Conservation (phyloP, 2,329 filamentous ascomycete species). For the Fusarium luffae region DNA sequence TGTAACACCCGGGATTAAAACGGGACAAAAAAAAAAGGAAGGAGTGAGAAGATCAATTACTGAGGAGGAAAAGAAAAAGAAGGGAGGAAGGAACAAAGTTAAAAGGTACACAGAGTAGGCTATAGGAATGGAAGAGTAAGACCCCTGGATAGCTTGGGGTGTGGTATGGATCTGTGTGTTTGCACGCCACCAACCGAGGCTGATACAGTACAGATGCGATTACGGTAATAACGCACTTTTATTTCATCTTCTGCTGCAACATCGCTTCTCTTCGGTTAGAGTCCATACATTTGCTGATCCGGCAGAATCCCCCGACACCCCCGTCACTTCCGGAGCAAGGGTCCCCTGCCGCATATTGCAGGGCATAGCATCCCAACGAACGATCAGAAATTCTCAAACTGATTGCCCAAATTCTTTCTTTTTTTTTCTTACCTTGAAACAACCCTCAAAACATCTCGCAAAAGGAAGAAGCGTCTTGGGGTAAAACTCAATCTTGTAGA, state of each 20-base stretch:
- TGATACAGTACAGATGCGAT: not conserved
- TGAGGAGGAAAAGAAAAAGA: not conserved
- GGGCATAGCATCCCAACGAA: not conserved
- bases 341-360: not conserved
- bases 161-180: not conserved
- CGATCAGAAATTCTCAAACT: not conserved
- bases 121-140: not conserved
- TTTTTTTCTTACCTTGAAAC: not conserved
- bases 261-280: not conserved
- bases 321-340: not conserved
- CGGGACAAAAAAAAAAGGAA: too few species aligned
- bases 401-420: not conserved
- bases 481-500: not conserved
- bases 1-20: not conserved
- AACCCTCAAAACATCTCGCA: not conserved
- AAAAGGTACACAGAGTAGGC: constrained; percentile 1
- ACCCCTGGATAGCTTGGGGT: constrained; percentile 10
- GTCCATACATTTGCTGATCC: constrained; percentile 13
- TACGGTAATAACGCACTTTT: not conserved
- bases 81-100: not conserved
- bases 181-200: constrained; percentile 23
- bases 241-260: not conserved
- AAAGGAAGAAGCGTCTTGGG: too few species aligned
- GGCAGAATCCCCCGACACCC: constrained; percentile 19
- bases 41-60: not conserved